Percentiles rank a stretch among this genome's conserved stretches.
These are phyloP conservation scores for Schoenoplectus triqueter DNA, from an alignment of 202 grass and related monocot species.

Conservation along the genomic window DNA sequence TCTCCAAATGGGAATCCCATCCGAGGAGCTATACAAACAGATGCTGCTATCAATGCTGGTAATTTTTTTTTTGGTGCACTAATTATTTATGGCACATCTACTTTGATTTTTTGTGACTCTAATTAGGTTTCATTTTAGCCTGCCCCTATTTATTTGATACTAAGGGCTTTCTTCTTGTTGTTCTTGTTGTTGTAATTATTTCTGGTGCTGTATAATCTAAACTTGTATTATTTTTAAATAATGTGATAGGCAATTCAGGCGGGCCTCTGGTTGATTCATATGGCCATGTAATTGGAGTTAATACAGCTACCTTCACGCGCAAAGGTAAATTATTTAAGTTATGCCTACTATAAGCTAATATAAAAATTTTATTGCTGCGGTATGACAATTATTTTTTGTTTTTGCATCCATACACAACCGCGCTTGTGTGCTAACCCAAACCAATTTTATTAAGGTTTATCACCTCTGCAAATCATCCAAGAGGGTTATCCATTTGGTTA, in stretches of 20 bases:
- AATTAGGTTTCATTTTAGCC: no score
- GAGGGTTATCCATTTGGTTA: constrained; percentile 19
- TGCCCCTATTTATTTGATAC: no score
- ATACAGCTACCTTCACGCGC: constrained; percentile 88
- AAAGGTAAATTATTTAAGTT: constrained; percentile 55
- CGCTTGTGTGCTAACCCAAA: not conserved
- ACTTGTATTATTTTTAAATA: constrained; percentile 34
- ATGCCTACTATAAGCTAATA: constrained; percentile 19
- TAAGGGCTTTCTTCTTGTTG: not conserved
- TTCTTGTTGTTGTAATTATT: constrained; percentile 4
- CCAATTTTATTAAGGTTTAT: not conserved
- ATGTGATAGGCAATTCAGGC: constrained; percentile 64
- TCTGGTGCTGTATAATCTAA: not conserved
- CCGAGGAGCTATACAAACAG: constrained; percentile 79
- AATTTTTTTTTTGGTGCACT: constrained; percentile 12
- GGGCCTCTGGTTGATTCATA: constrained; percentile 89
- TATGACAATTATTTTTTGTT: constrained; percentile 2
- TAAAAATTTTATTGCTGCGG: not conserved
- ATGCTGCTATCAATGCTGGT: constrained; percentile 95
- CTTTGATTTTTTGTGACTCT: no score
- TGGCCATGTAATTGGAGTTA: constrained; percentile 91
- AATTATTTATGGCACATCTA: not conserved
- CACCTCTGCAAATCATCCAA: constrained; percentile 23
- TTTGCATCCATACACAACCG: not conserved
- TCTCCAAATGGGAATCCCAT: constrained; percentile 71